Evolutionary conservation across 768 basidiomycete genomes (phyloP).

Genomic region (Melanogaster broomeanus): DNA sequence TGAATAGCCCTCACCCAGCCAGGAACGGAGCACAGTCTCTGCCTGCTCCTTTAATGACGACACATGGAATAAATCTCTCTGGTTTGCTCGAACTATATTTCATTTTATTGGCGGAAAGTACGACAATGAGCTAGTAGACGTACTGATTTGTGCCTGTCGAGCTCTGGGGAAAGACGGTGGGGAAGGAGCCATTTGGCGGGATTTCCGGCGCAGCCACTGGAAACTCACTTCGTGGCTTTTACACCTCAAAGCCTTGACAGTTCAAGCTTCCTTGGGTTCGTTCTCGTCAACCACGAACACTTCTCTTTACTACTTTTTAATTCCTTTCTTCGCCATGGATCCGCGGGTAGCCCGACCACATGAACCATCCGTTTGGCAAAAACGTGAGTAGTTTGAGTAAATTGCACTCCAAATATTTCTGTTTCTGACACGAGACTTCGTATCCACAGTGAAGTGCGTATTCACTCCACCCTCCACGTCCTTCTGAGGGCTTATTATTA

Average conservation of each 20-base stretch:
- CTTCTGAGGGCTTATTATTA: conserved; percentile 3
- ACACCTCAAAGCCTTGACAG: background rate
- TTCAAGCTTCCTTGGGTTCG: background rate
- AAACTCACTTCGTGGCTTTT: conserved; percentile 1
- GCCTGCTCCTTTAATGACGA: conserved; percentile 73
- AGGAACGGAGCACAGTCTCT: conserved; percentile 72
- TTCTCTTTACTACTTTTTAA: background rate
- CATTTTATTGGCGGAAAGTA: conserved; percentile 6
- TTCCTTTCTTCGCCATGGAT: conserved; percentile 23
- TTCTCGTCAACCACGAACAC: background rate
- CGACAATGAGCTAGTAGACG: conserved; percentile 29
- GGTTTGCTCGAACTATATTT: conserved; percentile 75
- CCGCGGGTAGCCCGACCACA: conserved; percentile 39
- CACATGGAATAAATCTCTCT: conserved; percentile 79
- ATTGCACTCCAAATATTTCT: background rate
- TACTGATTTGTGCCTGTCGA: conserved; percentile 87
- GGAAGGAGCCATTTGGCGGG: conserved; percentile 21
- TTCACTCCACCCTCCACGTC: conserved; percentile 1
- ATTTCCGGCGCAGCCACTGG: background rate
- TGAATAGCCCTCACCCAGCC: conserved; percentile 58
- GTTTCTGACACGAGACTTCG: conserved; percentile 10
- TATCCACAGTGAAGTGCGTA: conserved; percentile 59
- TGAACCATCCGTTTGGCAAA: conserved; percentile 74
- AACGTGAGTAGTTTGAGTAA: conserved; percentile 48
- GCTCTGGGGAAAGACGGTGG: conserved; percentile 65